Evolutionary conservation across 192 early-diverging fungal genomes (phyloP).

Genomic region (Chytriomyces sp.): DNA sequence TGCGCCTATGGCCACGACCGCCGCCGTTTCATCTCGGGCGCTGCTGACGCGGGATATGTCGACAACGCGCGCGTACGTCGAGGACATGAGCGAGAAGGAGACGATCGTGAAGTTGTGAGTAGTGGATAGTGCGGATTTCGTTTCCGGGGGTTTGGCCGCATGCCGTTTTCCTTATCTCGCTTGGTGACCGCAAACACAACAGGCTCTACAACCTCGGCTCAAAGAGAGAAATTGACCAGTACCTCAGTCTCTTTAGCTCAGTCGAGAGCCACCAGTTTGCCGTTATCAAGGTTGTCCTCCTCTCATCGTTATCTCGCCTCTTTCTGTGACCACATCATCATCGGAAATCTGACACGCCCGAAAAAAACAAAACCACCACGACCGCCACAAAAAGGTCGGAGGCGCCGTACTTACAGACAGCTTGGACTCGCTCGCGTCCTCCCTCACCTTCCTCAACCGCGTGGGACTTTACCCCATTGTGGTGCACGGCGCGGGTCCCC

Average conservation of each 20-base stretch:
- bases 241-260: conserved; percentile 92
- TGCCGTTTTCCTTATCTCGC: not conserved
- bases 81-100: conserved; percentile 44
- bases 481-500: conserved; percentile 96
- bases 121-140: not conserved
- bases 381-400: no score
- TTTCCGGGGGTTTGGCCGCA: not conserved
- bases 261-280: conserved; percentile 99
- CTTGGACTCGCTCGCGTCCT: conserved; percentile 89
- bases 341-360: no score
- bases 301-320: conserved; percentile 26
- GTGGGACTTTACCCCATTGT: conserved; percentile 99
- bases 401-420: conserved; percentile 77
- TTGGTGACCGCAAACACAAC: no score
- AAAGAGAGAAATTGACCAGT: conserved; percentile 98
- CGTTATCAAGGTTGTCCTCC: conserved; percentile 97
- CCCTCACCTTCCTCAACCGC: conserved; percentile 94
- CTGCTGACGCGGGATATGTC: not conserved
- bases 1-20: not conserved
- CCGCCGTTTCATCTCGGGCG: not conserved
- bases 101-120: conserved; percentile 57
- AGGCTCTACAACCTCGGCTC: conserved; percentile 97
- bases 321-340: not conserved
- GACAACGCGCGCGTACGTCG: conserved; percentile 5
- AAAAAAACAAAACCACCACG: no score